Base-by-base conservation (phyloP, 331 rosid species). In the Prunus yedoensis region DNA sequence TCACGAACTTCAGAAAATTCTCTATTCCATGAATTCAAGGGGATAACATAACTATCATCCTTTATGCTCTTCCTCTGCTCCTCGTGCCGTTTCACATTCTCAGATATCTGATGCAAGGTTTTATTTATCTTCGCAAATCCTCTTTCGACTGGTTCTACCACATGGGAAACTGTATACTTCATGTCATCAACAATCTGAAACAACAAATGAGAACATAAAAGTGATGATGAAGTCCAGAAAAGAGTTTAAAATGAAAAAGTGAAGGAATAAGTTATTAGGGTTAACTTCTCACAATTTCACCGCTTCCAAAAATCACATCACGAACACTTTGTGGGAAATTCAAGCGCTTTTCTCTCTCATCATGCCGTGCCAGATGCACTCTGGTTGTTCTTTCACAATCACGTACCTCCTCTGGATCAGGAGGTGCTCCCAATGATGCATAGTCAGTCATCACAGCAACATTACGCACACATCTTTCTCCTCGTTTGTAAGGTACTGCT, bases 161-260 rank as follows among this genome's bases (percentile, higher is more conserved):
- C 97, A 9, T 92, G 99, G 1, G 97, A 88, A 53, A 95, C 97
- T 53, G 99, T 95, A 54, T 85, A 95, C 77, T 82, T 95, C 99
- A 92, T 91, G 94, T 95, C 99, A 77, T 95, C 99, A 27, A 91
- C 99, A 76, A 95, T 95, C 99, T 94, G 90, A 74, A 62, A 74
- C 32, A 82, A 76, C 71, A 75, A 52, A 23, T 3, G 21, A 41
- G 6, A 60, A 18, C 30, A 23, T 3, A 15, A 63, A 61, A 74
- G 43, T 61, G 41, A 79, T 14, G 16, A 68, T 3, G 63, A 62
- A 86, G 81, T 56, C 54, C 74, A 27, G 61, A 49, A 52, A 45
- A 79, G 68, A 74, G 82, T 65, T 70, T 3, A 10, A 61, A 74
- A 21, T 35, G 52, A 61, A 64, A 56, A 51, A n/a, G 17, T 25